These are phyloP conservation scores for Mortierella sp. DNA, from an alignment of 371 early-diverging fungal species.

Conservation along the genomic window DNA sequence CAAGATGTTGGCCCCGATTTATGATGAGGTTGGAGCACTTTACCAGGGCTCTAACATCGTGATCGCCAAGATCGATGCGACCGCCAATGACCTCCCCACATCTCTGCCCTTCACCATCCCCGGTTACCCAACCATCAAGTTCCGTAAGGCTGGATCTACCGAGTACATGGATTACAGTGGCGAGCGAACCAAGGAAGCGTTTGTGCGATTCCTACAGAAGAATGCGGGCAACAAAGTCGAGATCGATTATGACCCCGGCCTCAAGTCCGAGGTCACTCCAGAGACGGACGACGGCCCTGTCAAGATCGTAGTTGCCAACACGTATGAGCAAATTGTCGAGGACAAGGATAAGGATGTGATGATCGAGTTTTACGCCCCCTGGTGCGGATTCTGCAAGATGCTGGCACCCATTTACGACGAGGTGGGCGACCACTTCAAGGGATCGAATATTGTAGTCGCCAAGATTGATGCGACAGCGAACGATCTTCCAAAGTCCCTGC, in stretches of 20 bases:
- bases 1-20: slow-evolving; percentile 51
- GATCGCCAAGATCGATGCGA: slow-evolving; percentile 96
- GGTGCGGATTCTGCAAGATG: slow-evolving; percentile 57
- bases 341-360: slow-evolving; percentile 92
- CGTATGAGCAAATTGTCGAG: slow-evolving; percentile 83
- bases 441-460: slow-evolving; percentile 77
- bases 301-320: slow-evolving; percentile 86
- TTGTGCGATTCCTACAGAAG: slow-evolving; percentile 79
- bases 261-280: slow-evolving; percentile 86
- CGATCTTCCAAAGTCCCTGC: slow-evolving; percentile 81
- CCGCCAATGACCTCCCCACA: slow-evolving; percentile 90
- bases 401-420: slow-evolving; percentile 52
- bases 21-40: slow-evolving; percentile 50
- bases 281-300: slow-evolving; percentile 86
- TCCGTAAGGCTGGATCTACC: slow-evolving; percentile 79
- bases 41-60: slow-evolving; percentile 61
- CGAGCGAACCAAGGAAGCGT: slow-evolving; percentile 78
- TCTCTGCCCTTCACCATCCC: slow-evolving; percentile 70
- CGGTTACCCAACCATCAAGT: slow-evolving; percentile 95
- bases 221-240: slow-evolving; percentile 57
- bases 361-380: slow-evolving; percentile 75
- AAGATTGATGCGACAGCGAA: slow-evolving; percentile 96
- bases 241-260: slow-evolving; percentile 62
- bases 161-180: slow-evolving; percentile 85
- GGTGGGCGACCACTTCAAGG: slow-evolving; percentile 46